These are phyloP conservation scores for Favolaschia claudopus DNA, from an alignment of 768 basidiomycete genomes.

Conservation along the genomic window DNA sequence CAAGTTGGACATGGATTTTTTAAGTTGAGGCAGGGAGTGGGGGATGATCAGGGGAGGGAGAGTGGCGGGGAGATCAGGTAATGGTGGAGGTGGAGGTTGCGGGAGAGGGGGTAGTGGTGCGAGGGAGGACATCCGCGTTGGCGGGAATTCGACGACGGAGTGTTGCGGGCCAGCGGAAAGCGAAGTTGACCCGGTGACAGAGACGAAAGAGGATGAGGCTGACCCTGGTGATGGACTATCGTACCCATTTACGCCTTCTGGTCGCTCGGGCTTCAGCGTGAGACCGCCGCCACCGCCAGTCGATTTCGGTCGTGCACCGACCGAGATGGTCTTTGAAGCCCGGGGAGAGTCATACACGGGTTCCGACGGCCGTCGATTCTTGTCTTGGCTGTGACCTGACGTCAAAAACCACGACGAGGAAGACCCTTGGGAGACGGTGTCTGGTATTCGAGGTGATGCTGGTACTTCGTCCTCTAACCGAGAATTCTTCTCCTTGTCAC, in stretches of 20 bases:
- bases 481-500: slow-evolving; percentile 44
- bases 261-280: slow-evolving; percentile 24
- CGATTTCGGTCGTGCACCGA: slow-evolving; percentile 26
- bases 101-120: slow-evolving; percentile 24
- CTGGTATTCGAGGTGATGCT: slow-evolving; percentile 11
- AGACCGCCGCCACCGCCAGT: slow-evolving; percentile 21
- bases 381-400: slow-evolving; percentile 23
- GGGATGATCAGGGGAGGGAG: slow-evolving; percentile 1
- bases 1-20: slow-evolving; percentile 25
- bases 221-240: slow-evolving; percentile 38
- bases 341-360: slow-evolving; percentile 7
- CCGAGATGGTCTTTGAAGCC: slow-evolving; percentile 14
- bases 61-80: slow-evolving; percentile 9
- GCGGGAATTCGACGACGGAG: slow-evolving; percentile 26
- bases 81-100: slow-evolving; percentile 26
- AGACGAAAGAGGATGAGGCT: slow-evolving; percentile 24
- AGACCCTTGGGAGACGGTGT: slow-evolving; percentile 24
- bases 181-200: slow-evolving; percentile 17
- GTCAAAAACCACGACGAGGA: slow-evolving; percentile 27
- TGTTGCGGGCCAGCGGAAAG: slow-evolving; percentile 2
- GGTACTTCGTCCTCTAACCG: slow-evolving; percentile 25
- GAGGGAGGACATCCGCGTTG: slow-evolving; percentile 37
- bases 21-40: slow-evolving; percentile 8
- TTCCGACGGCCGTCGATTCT: slow-evolving; percentile 36
- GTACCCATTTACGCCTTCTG: slow-evolving; percentile 31